phyloP scores from a whole-genome alignment of 169 alveolate genomes.

The Babesia sp. region DNA sequence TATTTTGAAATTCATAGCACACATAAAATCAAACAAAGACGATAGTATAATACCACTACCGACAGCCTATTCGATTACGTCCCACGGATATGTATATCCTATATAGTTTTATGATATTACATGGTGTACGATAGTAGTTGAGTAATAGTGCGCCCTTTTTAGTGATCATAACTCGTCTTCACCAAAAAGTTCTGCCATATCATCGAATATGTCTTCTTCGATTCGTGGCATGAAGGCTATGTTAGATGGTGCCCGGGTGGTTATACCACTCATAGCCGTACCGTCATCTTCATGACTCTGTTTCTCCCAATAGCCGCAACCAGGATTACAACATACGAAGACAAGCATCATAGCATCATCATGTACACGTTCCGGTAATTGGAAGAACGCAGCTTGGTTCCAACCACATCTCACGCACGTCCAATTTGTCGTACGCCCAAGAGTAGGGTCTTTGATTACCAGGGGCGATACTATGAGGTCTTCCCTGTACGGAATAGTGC shows the following conservation, averaged over 20 bases:
- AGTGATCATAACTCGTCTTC: slow-evolving; percentile 12
- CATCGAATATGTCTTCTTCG: slow-evolving; percentile 5
- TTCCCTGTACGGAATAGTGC: slow-evolving; percentile 67
- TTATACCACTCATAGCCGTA: slow-evolving; percentile 6
- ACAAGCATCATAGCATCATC: slow-evolving; percentile 90
- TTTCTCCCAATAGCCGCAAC: slow-evolving; percentile 76
- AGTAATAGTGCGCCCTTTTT: not conserved
- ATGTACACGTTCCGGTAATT: slow-evolving; percentile 86
- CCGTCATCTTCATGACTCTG: slow-evolving; percentile 64
- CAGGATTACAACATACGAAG: slow-evolving; percentile 84
- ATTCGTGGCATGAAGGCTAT: not conserved
- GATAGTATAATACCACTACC: too few species aligned
- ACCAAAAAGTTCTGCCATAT: slow-evolving; percentile 38
- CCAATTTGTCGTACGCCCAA: slow-evolving; percentile 89
- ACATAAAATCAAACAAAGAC: too few species aligned
- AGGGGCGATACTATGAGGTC: slow-evolving; percentile 83
- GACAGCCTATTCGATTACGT: too few species aligned
- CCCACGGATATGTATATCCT: too few species aligned
- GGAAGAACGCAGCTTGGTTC: slow-evolving; percentile 86
- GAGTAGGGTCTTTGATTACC: slow-evolving; percentile 86
- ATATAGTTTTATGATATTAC: too few species aligned
- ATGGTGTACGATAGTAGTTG: too few species aligned
- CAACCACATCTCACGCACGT: slow-evolving; percentile 82
- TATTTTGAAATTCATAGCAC: too few species aligned
- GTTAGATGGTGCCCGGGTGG: not conserved